phyloP scores from a whole-genome alignment of 1,139 yeast species.

The Hansenula lynferdii region DNA sequence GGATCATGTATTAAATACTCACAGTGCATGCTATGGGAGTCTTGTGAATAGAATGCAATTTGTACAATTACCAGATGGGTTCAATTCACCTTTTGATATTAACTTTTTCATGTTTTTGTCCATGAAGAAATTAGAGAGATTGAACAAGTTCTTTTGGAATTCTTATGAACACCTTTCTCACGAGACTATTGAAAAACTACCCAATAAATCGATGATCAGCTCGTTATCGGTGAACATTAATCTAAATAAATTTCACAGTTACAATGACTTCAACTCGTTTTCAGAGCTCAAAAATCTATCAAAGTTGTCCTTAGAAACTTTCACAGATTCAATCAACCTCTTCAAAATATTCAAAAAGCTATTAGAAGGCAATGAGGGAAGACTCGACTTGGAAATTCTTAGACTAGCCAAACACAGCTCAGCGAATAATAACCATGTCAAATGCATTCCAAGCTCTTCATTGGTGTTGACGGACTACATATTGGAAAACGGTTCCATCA shows the following conservation, averaged over 20 bases:
- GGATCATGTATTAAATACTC: too few species aligned
- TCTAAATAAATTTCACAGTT: slow-evolving; percentile 9
- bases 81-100: slow-evolving; percentile 13
- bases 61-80: slow-evolving; percentile 19
- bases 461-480: slow-evolving; percentile 15
- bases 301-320: slow-evolving; percentile 19
- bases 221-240: slow-evolving; percentile 16
- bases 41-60: slow-evolving; percentile 10
- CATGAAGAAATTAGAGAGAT: slow-evolving; percentile 9
- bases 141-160: slow-evolving; percentile 19
- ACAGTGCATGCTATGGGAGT: slow-evolving; percentile 5
- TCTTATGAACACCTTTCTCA: slow-evolving; percentile 15
- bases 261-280: slow-evolving; percentile 11
- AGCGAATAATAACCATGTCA: slow-evolving; percentile 10
- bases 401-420: slow-evolving; percentile 11
- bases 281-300: slow-evolving; percentile 13
- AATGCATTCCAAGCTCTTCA: slow-evolving; percentile 11
- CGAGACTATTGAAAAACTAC: slow-evolving; percentile 15
- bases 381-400: slow-evolving; percentile 5
- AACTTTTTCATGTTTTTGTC: slow-evolving; percentile 13
- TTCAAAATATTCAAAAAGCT: slow-evolving; percentile 15
- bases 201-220: slow-evolving; percentile 13
- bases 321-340: slow-evolving; percentile 16
- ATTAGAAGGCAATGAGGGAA: slow-evolving; percentile 7
- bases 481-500: slow-evolving; percentile 10